These are phyloP conservation scores for Nephelium lappaceum DNA, from an alignment of 345 rosid genomes.

Conservation along the genomic window DNA sequence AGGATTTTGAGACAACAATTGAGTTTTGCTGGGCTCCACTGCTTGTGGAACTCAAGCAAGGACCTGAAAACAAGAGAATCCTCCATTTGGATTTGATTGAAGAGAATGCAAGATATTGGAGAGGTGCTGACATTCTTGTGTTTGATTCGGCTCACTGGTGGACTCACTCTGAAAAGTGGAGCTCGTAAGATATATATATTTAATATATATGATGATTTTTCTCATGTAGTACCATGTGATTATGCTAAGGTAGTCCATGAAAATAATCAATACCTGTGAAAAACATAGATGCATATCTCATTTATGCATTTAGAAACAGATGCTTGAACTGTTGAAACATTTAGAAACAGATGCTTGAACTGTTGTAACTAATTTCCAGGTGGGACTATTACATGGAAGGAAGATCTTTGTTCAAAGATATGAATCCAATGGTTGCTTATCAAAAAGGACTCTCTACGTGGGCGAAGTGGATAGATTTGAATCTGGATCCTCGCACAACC, in stretches of 20 bases:
- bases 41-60: conserved; percentile 80
- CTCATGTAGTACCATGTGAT: too few species aligned
- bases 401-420: conserved; percentile 35
- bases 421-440: conserved; percentile 77
- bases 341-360: too few species aligned
- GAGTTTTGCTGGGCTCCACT: conserved; percentile 95
- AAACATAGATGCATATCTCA: too few species aligned
- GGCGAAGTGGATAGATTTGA: conserved; percentile 73
- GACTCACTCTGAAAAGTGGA: conserved; percentile 81
- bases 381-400: conserved; percentile 81
- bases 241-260: too few species aligned
- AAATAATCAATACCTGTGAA: too few species aligned
- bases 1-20: conserved; percentile 81
- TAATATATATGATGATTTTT: too few species aligned
- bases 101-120: conserved; percentile 91
- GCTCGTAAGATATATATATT: conserved; percentile 49
- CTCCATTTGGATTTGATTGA: conserved; percentile 86
- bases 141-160: conserved; percentile 99
- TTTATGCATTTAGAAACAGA: too few species aligned
- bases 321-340: not conserved
- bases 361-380: conserved; percentile 31
- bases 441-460: conserved; percentile 70
- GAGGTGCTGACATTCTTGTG: conserved; percentile 79
- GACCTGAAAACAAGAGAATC: conserved; percentile 54
- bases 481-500: conserved; percentile 56